These are phyloP conservation scores for Cucurbita moschata DNA, from an alignment of 306 rosid genomes.

Conservation along the genomic window DNA sequence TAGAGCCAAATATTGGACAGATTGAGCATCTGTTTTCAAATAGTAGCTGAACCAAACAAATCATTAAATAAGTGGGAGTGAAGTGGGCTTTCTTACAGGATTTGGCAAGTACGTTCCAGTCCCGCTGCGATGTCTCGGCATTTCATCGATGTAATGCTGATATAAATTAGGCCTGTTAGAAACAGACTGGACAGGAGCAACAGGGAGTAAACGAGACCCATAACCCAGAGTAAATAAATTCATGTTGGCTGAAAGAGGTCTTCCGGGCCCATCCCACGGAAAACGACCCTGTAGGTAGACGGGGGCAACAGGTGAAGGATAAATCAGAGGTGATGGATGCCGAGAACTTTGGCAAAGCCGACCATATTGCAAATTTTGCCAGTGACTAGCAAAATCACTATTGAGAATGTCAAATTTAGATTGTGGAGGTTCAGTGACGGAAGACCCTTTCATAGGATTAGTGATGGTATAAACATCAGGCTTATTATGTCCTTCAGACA, in stretches of 20 bases:
- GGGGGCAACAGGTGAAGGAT: conserved; percentile 62
- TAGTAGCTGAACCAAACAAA: neutral
- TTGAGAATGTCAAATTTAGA: conserved; percentile 66
- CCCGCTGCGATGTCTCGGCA: conserved; percentile 81
- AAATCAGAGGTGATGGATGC: conserved; percentile 31
- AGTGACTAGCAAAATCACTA: conserved; percentile 74
- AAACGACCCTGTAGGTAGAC: conserved; percentile 61
- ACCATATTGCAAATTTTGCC: conserved; percentile 70
- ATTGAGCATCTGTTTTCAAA: neutral
- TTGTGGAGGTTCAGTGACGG: conserved; percentile 32
- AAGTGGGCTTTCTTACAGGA: conserved; percentile 61
- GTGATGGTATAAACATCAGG: conserved; percentile 35
- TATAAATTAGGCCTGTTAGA: conserved; percentile 62
- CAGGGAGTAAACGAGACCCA: conserved; percentile 65
- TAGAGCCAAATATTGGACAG: neutral
- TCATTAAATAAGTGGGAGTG: neutral
- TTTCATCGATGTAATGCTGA: conserved; percentile 63
- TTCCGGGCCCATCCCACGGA: conserved; percentile 93
- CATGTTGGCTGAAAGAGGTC: conserved; percentile 64
- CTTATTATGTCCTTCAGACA: conserved; percentile 39
- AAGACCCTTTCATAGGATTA: conserved; percentile 30
- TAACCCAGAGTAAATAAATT: conserved; percentile 39
- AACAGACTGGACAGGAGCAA: conserved; percentile 53
- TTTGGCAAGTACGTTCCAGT: conserved; percentile 93
- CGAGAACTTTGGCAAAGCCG: conserved; percentile 53